Conservation (phyloP, 495 filamentous ascomycete genomes). For the Jackrogersella minutella region DNA sequence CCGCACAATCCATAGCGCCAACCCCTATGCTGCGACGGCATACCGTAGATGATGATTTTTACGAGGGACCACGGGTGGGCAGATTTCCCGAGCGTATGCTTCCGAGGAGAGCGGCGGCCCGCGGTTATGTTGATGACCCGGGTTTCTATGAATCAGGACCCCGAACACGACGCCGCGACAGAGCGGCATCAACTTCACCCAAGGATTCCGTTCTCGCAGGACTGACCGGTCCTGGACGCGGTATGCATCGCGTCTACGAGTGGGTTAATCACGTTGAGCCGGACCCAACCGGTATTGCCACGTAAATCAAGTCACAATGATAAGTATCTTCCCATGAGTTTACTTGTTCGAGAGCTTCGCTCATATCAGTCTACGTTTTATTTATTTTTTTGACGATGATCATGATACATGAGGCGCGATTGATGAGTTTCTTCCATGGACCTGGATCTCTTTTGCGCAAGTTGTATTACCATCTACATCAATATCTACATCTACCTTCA, state of each 20-base stretch:
- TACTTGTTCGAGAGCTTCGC: constrained; percentile 5
- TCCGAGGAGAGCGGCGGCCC: constrained; percentile 32
- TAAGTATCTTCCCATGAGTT: constrained; percentile 9
- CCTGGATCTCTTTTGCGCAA: constrained; percentile 19
- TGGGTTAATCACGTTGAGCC: constrained; percentile 58
- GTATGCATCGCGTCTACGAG: constrained; percentile 56
- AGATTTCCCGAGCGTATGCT: constrained; percentile 25
- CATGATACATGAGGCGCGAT: constrained; percentile 19
- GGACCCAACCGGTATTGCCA: constrained; percentile 22
- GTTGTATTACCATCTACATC: constrained; percentile 34
- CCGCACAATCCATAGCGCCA: constrained; percentile 27
- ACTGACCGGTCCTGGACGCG: constrained; percentile 53
- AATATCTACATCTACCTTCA: constrained; percentile 8
- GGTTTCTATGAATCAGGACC: constrained; percentile 25
- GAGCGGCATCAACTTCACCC: constrained; percentile 37
- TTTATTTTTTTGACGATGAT: constrained; percentile 29
- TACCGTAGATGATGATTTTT: constrained; percentile 54
- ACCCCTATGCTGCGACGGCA: constrained; percentile 46
- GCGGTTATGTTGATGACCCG: constrained; percentile 39
- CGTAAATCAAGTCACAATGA: constrained; percentile 15
- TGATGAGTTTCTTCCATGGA: constrained; percentile 9
- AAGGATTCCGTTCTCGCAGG: constrained; percentile 55
- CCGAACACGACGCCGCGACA: constrained; percentile 36
- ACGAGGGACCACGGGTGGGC: constrained; percentile 37
- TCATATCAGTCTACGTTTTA: constrained; percentile 8